A percentile compares a stretch with the other conserved stretches of the same genome.
These are phyloP conservation scores for Russula brevipes DNA, from an alignment of 768 basidiomycete genomes.

Conservation along the genomic window DNA sequence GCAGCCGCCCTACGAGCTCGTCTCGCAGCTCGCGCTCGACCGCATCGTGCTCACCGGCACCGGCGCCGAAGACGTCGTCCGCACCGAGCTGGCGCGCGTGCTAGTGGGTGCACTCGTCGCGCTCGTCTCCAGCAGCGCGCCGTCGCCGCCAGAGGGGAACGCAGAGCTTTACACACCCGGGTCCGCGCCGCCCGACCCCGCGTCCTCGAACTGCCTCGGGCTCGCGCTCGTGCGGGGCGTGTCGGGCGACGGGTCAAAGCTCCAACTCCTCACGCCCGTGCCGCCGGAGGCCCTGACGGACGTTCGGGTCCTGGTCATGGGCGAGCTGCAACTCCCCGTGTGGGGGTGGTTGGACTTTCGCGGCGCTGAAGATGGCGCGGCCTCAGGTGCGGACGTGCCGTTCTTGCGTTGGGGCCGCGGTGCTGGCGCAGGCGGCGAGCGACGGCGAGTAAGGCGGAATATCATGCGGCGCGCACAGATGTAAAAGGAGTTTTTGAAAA, in stretches of 20 bases:
- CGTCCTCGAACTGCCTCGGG: slow-evolving; percentile 61
- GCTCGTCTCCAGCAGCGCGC: slow-evolving; percentile 42
- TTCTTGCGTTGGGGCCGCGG: slow-evolving; percentile 74
- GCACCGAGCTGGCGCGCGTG: slow-evolving; percentile 61
- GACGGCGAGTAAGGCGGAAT: slow-evolving; percentile 72
- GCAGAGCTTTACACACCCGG: slow-evolving; percentile 57
- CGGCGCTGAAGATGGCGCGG: slow-evolving; percentile 42
- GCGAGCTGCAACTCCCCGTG: slow-evolving; percentile 82
- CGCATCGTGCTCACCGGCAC: slow-evolving; percentile 63
- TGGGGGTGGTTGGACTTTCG: slow-evolving; percentile 82
- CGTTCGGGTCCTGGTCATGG: slow-evolving; percentile 62
- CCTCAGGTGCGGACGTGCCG: slow-evolving; percentile 55
- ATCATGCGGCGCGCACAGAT: slow-evolving; percentile 79
- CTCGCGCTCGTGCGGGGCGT: slow-evolving; percentile 67
- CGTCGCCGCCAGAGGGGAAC: not conserved
- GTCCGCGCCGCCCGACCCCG: slow-evolving; percentile 49
- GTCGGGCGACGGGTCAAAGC: slow-evolving; percentile 26
- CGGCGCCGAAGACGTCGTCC: slow-evolving; percentile 73
- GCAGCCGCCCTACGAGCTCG: slow-evolving; percentile 66
- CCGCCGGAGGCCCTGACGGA: slow-evolving; percentile 43
- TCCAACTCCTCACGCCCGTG: slow-evolving; percentile 82
- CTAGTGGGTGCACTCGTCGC: slow-evolving; percentile 80
- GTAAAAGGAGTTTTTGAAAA: slow-evolving; percentile 31
- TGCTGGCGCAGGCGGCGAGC: slow-evolving; percentile 67
- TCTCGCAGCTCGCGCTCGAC: slow-evolving; percentile 52